phyloP scores from a whole-genome alignment of 2,329 filamentous ascomycete species.

The Zarea fungicola region DNA sequence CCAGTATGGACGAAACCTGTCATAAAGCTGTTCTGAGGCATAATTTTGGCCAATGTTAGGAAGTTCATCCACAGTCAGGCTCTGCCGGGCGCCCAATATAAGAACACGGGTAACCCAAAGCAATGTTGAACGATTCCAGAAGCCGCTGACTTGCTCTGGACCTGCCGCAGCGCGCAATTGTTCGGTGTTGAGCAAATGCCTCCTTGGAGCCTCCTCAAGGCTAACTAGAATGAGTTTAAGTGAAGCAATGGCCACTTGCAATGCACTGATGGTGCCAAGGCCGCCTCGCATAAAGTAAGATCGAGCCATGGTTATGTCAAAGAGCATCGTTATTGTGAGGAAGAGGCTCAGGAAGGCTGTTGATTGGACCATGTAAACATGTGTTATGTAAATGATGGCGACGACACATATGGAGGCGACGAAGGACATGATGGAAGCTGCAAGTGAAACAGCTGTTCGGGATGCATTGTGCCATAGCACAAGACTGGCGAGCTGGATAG shows the following conservation, averaged over 20 bases:
- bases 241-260: conserved; percentile 23
- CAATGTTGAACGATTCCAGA: conserved; percentile 14
- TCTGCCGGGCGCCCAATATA: not conserved
- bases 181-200: not conserved
- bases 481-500: conserved; percentile 21
- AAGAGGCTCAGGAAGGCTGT: conserved; percentile 29
- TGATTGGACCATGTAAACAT: conserved; percentile 27
- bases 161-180: conserved; percentile 7
- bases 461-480: conserved; percentile 21
- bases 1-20: not conserved
- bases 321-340: conserved; percentile 26
- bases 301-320: conserved; percentile 28
- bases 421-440: conserved; percentile 23
- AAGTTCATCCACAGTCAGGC: not conserved
- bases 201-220: conserved; percentile 28
- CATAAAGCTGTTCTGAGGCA: not conserved
- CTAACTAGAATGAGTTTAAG: conserved; percentile 25
- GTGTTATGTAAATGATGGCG: conserved; percentile 28
- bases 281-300: conserved; percentile 28
- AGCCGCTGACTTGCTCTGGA: conserved; percentile 17
- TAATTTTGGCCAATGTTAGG: not conserved
- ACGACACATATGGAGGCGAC: conserved; percentile 23
- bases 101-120: conserved; percentile 1
- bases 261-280: conserved; percentile 19
- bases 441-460: conserved; percentile 22